Conservation (phyloP, 768 basidiomycete species). For the Exidia glandulosa region DNA sequence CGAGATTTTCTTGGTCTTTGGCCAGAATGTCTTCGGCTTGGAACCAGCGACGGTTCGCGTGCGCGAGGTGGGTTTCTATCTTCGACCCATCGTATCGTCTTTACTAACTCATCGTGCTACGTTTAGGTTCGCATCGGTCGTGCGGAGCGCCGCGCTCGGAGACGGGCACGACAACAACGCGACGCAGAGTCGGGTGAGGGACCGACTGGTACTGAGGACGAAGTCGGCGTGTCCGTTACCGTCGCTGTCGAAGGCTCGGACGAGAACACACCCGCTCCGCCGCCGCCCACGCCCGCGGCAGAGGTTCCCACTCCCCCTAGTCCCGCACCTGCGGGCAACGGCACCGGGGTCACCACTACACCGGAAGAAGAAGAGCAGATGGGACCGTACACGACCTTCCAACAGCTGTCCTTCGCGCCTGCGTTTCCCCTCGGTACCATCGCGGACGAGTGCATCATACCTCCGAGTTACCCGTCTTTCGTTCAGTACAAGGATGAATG, state of each 20-base stretch:
- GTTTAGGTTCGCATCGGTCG: conserved; percentile 13
- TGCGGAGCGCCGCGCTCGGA: neutral
- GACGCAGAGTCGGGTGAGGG: too few relatives aligned
- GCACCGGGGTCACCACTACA: conserved; percentile 51
- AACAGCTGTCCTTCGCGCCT: conserved; percentile 77
- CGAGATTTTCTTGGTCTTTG: conserved; percentile 84
- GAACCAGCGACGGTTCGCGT: conserved; percentile 90
- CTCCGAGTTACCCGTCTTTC: conserved; percentile 78
- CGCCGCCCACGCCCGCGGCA: conserved; percentile 25
- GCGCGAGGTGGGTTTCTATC: conserved; percentile 49
- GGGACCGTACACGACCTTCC: conserved; percentile 85
- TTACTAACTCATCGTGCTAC: neutral
- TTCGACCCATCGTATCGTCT: neutral
- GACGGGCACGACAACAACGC: neutral
- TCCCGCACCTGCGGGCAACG: conserved; percentile 14
- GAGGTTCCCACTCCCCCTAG: conserved; percentile 31
- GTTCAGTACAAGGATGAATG: conserved; percentile 53
- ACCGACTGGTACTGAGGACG: too few relatives aligned
- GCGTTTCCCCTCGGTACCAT: conserved; percentile 81
- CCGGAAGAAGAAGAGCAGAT: conserved; percentile 33
- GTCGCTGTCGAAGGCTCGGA: conserved; percentile 31
- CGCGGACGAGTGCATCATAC: conserved; percentile 84
- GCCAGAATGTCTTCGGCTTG: conserved; percentile 84
- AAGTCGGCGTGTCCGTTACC: conserved; percentile 48
- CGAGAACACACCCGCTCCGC: conserved; percentile 14